Base-by-base conservation (phyloP, 1,139 yeast genomes). In the Starmera stellimalicola region DNA sequence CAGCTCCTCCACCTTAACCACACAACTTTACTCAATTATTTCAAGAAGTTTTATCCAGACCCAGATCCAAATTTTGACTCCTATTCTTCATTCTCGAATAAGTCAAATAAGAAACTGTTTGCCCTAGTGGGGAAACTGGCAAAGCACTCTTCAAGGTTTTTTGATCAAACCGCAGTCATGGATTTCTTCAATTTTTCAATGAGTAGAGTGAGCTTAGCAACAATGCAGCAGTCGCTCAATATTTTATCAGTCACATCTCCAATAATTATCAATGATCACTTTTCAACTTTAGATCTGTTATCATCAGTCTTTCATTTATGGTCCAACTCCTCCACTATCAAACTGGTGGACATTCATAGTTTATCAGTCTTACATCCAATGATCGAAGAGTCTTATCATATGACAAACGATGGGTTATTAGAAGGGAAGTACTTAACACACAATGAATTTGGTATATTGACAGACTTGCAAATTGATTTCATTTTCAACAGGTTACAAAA, bases 221-320 rank as follows among this genome's bases (percentile, higher is more conserved):
- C 78, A 28, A 71, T 80, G n/a, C 63, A 74, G 3, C 50, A 70
- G 6, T 70, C 78, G 1, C 60, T 80, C 34, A 70, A 78, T 20
- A 68, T 78, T 15, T 60, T 83, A 51, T 57, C 68, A 0, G 62
- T 74, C 2, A 48, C 73, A 33, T 55, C 78, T 18, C 91, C 91
- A 0, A 47, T 48, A 7, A 51, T 48, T 23, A 50, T 55, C 34
- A 44, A 42, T 18, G 40, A 48, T 5, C 38, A 43, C 2, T 37
- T 44, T 4, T 53, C 52, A 18, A 50, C 57, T 5, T 39, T 54
- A 7, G 58, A 72, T 41, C 77, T 77, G 44, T 50, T 78, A 12
- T 75, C 88, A 0, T 61, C 87, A 1, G 54, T 84, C 14, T 84
- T 83, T 47, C 76, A 82, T 45, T 58, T 84, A 36, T 87, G 96